Evolutionary conservation across 306 rosid genomes (phyloP), one percentile per base, ranked within the genome.

Genomic region (Corylus avellana): DNA sequence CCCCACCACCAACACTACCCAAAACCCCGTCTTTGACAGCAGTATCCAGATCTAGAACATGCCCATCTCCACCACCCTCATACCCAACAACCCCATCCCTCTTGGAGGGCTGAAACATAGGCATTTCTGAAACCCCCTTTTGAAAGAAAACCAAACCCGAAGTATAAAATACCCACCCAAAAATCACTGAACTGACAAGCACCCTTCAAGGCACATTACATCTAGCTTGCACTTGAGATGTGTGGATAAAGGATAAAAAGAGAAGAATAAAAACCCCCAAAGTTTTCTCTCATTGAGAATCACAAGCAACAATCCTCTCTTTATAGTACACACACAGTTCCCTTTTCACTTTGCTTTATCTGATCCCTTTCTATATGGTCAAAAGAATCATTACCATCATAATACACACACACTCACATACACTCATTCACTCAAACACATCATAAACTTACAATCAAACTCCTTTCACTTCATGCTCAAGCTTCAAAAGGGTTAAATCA

Each of bases 31-130:
- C 97, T 54, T 91, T 91, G 22, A 91, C 92, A 25, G 97, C 92
- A 10, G 97, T 86, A 72, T 86, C 93, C 89, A 91, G 92, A 91
- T 91, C 97, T 83, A 91, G 86, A 84, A 91, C 87, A 81, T 85
- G 90, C 67, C 93, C 93, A 58, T 89, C 92, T 53, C 93, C 90
- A 17, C 94, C 87, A 47, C 88, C 88, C 16, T 88, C 94, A 29
- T 77, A 90, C 67, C 94, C 92, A 20, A 59, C 87, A 67, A 82
- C 85, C 76, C 74, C 83, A 29, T 83, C 89, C 73, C 89, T 73
- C 74, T 83, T 87, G 25, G 83, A 81, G 68, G 89, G 86, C 92
- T 83, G 87, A 84, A 70, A 91, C 97, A 91, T 91, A 75, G 93
- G 96, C 96, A 91, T 91, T 75, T 78, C 78, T 8, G 63, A 70